Percentiles rank a stretch among this genome's conserved stretches.
Conservation (phyloP, 108 stramenopile genomes). For the Nitzschia putrida region DNA sequence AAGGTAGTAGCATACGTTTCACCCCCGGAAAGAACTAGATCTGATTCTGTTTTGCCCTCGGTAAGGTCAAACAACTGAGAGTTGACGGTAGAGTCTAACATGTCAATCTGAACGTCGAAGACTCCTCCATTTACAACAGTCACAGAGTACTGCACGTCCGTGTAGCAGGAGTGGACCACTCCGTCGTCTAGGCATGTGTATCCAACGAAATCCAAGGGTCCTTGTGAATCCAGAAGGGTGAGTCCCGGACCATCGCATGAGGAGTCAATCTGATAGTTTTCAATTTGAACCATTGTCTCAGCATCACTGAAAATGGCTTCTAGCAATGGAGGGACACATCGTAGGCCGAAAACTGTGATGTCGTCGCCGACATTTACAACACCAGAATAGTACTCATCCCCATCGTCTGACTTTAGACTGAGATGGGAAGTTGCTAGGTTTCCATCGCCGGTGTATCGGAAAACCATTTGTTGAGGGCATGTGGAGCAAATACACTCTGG, state of each 20-base stretch:
- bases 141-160: neutral
- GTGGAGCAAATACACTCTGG: neutral
- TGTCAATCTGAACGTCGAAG: neutral
- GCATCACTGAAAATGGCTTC: neutral
- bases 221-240: neutral
- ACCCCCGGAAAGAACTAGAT: neutral
- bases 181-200: neutral
- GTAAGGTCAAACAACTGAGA: neutral
- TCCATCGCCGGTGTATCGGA: neutral
- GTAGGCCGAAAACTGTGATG: neutral
- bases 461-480: neutral
- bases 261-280: neutral
- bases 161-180: neutral
- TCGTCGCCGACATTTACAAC: neutral
- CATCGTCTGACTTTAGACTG: neutral
- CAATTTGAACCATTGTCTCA: neutral
- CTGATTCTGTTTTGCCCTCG: neutral
- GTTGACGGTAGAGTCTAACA: neutral
- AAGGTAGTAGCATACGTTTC: neutral
- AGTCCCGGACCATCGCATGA: neutral
- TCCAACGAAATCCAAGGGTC: conserved; percentile 1
- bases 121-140: neutral
- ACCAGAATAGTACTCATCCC: neutral
- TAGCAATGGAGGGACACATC: neutral
- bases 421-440: neutral